Conservation (phyloP, 805 yeast species). For the Monosporozyma solicola region DNA sequence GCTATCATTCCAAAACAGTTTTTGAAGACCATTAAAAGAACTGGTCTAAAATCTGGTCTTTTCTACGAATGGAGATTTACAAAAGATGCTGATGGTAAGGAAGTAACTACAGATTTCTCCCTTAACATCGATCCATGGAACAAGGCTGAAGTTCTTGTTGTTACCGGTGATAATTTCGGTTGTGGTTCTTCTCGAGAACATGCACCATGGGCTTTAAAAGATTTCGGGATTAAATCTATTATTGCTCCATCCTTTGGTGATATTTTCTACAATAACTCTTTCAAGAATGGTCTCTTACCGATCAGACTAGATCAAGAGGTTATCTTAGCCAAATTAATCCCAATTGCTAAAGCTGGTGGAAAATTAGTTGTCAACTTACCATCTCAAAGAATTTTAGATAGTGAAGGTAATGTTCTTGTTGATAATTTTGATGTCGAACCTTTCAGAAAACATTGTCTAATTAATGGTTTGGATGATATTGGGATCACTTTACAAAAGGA, state of each 20-base stretch:
- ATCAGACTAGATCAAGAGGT: conserved; percentile 75
- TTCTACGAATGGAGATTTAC: conserved; percentile 85
- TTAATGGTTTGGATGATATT: conserved; percentile 94
- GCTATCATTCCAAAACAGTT: conserved; percentile 98
- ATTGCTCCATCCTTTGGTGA: conserved; percentile 99
- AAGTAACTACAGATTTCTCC: conserved; percentile 79
- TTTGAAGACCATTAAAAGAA: conserved; percentile 93
- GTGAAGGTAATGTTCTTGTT: conserved; percentile 64
- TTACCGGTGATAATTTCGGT: conserved; percentile 95
- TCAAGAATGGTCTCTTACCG: conserved; percentile 91
- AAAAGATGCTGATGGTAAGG: conserved; percentile 61
- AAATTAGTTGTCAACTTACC: conserved; percentile 76
- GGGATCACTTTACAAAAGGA: conserved; percentile 93
- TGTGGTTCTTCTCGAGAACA: conserved; percentile 99
- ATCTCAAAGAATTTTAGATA: conserved; percentile 65
- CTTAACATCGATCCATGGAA: conserved; percentile 81
- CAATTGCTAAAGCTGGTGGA: conserved; percentile 65
- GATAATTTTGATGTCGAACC: conserved; percentile 80
- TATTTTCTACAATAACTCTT: conserved; percentile 94
- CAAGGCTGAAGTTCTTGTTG: conserved; percentile 72
- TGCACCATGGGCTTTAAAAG: conserved; percentile 98
- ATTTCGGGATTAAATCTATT: conserved; percentile 91
- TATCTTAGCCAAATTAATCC: conserved; percentile 64
- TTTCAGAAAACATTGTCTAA: conserved; percentile 89
- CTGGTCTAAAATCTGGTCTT: conserved; percentile 82